Conservation (phyloP, 208 protist genomes). For the Leishmania turanica region DNA sequence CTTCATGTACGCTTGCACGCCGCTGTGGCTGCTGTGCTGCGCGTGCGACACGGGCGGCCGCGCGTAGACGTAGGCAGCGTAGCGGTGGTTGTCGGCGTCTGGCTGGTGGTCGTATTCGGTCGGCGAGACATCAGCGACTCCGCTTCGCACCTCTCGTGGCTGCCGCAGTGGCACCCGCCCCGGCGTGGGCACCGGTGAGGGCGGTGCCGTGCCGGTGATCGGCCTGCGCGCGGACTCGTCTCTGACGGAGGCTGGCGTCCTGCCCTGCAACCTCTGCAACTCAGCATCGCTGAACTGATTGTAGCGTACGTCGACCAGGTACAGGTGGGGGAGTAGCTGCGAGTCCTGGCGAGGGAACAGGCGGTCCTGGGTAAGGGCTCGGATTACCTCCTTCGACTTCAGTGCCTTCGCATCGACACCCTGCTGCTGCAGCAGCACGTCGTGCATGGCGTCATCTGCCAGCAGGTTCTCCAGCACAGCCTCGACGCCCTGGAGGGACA, state of each 20-base stretch:
- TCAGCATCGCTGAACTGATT: constrained; percentile 33
- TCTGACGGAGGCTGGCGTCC: neutral
- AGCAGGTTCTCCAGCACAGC: constrained; percentile 35
- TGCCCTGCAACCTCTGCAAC: neutral
- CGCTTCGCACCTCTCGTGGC: neutral
- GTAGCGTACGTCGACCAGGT: constrained; percentile 32
- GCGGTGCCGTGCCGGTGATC: neutral
- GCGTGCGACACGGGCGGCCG: neutral
- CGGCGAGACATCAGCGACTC: neutral
- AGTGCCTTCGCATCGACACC: constrained; percentile 24
- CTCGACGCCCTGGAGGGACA: constrained; percentile 41
- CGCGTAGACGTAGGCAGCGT: neutral
- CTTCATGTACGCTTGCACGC: neutral
- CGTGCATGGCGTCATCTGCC: constrained; percentile 28
- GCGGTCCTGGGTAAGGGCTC: constrained; percentile 7
- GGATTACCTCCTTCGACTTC: constrained; percentile 6
- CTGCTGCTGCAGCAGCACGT: constrained; percentile 29
- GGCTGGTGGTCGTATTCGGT: neutral
- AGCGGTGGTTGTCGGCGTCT: neutral
- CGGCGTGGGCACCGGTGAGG: neutral
- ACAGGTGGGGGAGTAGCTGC: constrained; percentile 34
- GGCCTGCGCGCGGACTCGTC: neutral
- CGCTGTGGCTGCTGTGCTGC: neutral
- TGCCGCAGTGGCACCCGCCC: neutral
- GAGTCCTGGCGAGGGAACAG: constrained; percentile 5